Evolutionary conservation across 306 rosid genomes (phyloP).

Genomic region (Albizia julibrissin): DNA sequence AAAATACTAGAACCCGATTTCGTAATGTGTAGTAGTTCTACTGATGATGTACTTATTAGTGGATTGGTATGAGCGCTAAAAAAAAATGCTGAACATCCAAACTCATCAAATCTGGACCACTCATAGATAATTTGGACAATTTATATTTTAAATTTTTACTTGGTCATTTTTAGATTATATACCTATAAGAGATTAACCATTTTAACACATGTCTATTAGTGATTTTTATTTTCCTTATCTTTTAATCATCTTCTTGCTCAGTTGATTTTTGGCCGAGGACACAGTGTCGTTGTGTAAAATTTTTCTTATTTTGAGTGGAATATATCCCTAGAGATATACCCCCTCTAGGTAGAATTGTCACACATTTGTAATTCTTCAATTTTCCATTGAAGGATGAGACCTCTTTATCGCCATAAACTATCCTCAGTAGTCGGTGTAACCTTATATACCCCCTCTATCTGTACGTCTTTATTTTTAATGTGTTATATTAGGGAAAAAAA

Average conservation of each 20-base stretch:
- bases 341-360: neutral
- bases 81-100: too few species aligned
- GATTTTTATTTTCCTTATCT: neutral
- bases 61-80: neutral
- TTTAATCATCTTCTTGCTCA: neutral
- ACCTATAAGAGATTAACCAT: neutral
- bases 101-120: too few species aligned
- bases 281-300: neutral
- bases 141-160: too few species aligned
- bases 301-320: neutral
- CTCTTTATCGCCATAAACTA: neutral
- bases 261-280: neutral
- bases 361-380: neutral
- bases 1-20: conserved; percentile 28
- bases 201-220: neutral
- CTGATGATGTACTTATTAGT: neutral
- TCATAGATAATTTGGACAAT: too few species aligned
- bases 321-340: neutral
- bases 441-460: too few species aligned
- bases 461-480: too few species aligned
- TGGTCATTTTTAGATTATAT: too few species aligned
- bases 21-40: neutral
- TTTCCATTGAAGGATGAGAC: neutral
- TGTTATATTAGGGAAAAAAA: too few species aligned
- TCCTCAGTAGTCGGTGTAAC: too few species aligned